phyloP scores from a whole-genome alignment of 345 rosid species.

The Trapa bicornis region DNA sequence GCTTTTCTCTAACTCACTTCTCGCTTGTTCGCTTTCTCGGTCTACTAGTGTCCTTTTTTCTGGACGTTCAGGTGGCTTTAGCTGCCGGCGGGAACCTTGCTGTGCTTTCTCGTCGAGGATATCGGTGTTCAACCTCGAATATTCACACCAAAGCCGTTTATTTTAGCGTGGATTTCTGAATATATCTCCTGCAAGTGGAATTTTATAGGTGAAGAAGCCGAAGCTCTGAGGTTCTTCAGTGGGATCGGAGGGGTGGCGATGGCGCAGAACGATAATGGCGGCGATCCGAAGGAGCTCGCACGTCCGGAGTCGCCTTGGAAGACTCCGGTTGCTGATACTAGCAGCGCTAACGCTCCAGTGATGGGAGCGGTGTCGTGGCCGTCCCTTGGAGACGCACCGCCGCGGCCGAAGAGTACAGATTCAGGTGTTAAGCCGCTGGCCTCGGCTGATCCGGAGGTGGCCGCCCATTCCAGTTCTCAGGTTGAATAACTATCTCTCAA shows the following conservation, averaged over 20 bases:
- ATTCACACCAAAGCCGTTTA: neutral
- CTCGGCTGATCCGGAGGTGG: conserved; percentile 13
- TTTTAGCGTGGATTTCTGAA: neutral
- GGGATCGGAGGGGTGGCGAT: conserved; percentile 27
- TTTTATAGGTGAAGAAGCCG: neutral
- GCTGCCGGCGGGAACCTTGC: neutral
- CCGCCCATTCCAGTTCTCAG: conserved; percentile 19
- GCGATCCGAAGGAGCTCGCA: conserved; percentile 30
- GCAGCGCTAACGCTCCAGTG: conserved; percentile 41
- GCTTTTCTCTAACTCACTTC: too few relatives aligned
- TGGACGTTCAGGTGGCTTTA: neutral
- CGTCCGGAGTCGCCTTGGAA: conserved; percentile 77
- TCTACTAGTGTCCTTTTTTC: neutral
- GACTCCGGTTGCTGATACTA: conserved; percentile 28
- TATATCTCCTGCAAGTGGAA: neutral
- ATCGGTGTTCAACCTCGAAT: neutral
- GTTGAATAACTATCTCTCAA: conserved; percentile 11
- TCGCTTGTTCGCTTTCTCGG: neutral
- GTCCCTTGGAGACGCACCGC: conserved; percentile 61
- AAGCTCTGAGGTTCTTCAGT: neutral
- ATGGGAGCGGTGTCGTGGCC: conserved; percentile 85
- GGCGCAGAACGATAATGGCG: conserved; percentile 53
- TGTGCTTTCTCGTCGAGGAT: neutral
- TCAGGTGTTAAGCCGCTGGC: conserved; percentile 3
- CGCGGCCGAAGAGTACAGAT: conserved; percentile 27